phyloP scores from a whole-genome alignment of 73 alveolate species.

The Paraurostyla sp. region DNA sequence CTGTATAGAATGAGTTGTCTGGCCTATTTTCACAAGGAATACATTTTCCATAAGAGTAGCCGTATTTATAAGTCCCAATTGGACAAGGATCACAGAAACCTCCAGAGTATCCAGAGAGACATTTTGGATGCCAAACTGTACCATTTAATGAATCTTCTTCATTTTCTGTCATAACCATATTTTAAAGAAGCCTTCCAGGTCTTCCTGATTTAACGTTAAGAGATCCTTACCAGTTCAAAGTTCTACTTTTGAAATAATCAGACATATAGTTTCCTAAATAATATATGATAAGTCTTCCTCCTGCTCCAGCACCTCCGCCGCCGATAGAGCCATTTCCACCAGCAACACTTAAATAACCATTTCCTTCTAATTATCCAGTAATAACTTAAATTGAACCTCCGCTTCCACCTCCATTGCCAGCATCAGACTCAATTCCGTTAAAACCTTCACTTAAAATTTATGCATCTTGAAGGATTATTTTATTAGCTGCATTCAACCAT shows the following conservation, averaged over 20 bases:
- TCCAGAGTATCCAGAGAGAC: slow-evolving; percentile 51
- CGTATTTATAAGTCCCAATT: slow-evolving; percentile 66
- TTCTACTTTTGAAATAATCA: not conserved
- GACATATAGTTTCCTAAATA: slow-evolving; percentile 42
- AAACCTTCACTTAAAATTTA: slow-evolving; percentile 45
- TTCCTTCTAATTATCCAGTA: slow-evolving; percentile 34
- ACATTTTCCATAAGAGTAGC: slow-evolving; percentile 43
- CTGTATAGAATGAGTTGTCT: slow-evolving; percentile 22
- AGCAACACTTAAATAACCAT: slow-evolving; percentile 28
- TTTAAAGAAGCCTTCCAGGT: not conserved
- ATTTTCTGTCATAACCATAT: not conserved
- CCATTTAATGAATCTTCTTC: slow-evolving; percentile 14
- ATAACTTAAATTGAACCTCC: slow-evolving; percentile 11
- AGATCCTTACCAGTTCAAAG: slow-evolving; percentile 24
- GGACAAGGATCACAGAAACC: slow-evolving; percentile 72
- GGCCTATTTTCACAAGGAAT: slow-evolving; percentile 63
- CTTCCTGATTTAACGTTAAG: not conserved
- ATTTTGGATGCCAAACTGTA: slow-evolving; percentile 55
- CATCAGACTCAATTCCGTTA: slow-evolving; percentile 24
- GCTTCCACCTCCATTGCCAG: slow-evolving; percentile 59
- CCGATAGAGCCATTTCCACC: slow-evolving; percentile 69
- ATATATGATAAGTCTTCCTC: slow-evolving; percentile 58
- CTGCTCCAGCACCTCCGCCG: slow-evolving; percentile 71
- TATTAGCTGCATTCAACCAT: slow-evolving; percentile 21
- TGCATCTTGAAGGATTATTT: not conserved